Base-by-base conservation (phyloP, 208 protist genomes). In the Acanthamoeba lenticulata region DNA sequence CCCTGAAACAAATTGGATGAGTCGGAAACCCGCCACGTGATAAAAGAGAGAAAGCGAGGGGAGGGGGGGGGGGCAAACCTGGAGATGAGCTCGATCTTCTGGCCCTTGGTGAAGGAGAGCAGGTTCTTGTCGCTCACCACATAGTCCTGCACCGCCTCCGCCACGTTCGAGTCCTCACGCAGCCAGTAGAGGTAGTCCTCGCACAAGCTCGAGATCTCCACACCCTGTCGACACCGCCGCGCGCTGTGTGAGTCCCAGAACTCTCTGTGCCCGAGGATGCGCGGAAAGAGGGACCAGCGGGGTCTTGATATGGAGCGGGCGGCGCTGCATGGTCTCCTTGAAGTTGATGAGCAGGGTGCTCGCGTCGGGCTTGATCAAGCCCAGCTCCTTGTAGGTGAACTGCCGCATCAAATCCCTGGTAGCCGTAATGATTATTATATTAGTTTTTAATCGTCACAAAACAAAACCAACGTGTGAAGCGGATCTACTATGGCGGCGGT, bases 81-180 rank as follows among this genome's bases (percentile, higher is more conserved):
- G 65, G 67, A 21, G 32, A 95, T 21, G 21, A 81, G 55, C n/a
- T 94, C 81, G 45, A 96, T 95, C 79, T 94, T 93, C 42, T 52
- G 81, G 0, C 42, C 81, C 81, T 62, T 36, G 21, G 49, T 62
- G 47, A 81, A 81, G 38, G 38, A 47, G 69, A 81, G 69, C 38
- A 81, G 69, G 15, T 81, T 81, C 38, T 40, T 40, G 45, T 81
- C 69, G 1, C 36, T 17, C 6, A 81, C 69, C 19, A 47, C 27
- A 38, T 81, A 81, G 40, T 81, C 69, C 69, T 81, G 69, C 34
- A 81, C 7, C 3, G 69, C 69, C 15, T 45, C 40, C 69, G 69
- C 69, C 40, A 38, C 45, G 5, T n/a, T 32, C 3, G 69, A 81
- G n/a, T 89, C 81, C 49, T 89, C 81, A 17, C 81, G 81, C 32